phyloP scores from a whole-genome alignment of 495 filamentous ascomycete genomes.

The Mycothermus thermophilus region DNA sequence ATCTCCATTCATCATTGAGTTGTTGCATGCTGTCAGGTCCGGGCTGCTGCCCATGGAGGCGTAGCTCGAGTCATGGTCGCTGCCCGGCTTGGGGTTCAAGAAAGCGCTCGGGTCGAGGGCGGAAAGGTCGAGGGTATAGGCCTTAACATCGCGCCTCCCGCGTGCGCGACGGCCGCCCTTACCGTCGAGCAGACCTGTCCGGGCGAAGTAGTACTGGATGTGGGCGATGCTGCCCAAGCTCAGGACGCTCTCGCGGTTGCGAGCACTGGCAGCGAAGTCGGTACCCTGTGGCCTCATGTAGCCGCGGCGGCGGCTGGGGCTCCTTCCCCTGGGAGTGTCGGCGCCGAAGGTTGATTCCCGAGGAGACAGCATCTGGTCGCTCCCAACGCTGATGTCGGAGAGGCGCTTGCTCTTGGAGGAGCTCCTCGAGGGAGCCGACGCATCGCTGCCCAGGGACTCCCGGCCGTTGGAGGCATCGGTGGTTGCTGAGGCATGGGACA shows the following conservation, averaged over 20 bases:
- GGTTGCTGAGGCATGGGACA: constrained; percentile 36
- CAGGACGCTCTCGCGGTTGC: constrained; percentile 82
- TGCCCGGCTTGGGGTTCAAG: constrained; percentile 24
- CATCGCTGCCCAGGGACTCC: constrained; percentile 35
- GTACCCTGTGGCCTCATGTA: constrained; percentile 86
- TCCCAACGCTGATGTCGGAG: constrained; percentile 23
- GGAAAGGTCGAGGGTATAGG: constrained; percentile 34
- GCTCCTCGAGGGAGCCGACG: constrained; percentile 37
- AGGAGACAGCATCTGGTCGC: constrained; percentile 32
- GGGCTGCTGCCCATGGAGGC: constrained; percentile 44
- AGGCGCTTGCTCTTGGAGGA: constrained; percentile 33
- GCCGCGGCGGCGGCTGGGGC: constrained; percentile 52
- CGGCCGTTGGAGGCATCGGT: constrained; percentile 46
- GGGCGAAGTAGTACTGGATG: constrained; percentile 94
- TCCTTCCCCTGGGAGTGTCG: constrained; percentile 16
- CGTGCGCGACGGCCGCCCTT: constrained; percentile 77
- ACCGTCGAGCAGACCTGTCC: constrained; percentile 84
- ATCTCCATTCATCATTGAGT: constrained; percentile 30
- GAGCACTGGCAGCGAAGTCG: constrained; percentile 80
- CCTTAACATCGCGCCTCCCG: constrained; percentile 45
- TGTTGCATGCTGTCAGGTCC: constrained; percentile 27
- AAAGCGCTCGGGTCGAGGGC: constrained; percentile 26
- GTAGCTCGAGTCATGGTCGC: constrained; percentile 41
- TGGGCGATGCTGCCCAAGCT: constrained; percentile 93
- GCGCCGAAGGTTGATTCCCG: constrained; percentile 32